phyloP scores from a whole-genome alignment of 805 yeast species.

The Ogataea trehaloabstinens region DNA sequence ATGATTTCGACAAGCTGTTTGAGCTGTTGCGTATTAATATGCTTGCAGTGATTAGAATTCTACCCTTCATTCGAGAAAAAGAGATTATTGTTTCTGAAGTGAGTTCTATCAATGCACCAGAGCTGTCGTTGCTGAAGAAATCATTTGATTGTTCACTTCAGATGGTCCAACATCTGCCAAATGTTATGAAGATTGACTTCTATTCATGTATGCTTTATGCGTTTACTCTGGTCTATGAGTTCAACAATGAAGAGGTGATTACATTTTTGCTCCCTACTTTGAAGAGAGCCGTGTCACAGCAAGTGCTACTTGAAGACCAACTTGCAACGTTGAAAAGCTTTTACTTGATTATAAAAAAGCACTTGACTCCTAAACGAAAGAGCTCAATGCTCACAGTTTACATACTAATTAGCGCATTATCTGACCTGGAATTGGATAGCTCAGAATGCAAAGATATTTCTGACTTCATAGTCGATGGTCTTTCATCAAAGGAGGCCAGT shows the following conservation, averaged over 20 bases:
- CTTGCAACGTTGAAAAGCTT: slow-evolving; percentile 33
- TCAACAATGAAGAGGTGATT: slow-evolving; percentile 38
- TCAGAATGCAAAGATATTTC: slow-evolving; percentile 38
- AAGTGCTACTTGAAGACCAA: slow-evolving; percentile 17
- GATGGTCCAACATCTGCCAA: slow-evolving; percentile 66
- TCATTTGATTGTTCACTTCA: slow-evolving; percentile 52
- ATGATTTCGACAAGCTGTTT: slow-evolving; percentile 74
- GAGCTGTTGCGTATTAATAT: slow-evolving; percentile 73
- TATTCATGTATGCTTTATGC: slow-evolving; percentile 67
- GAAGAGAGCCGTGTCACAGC: slow-evolving; percentile 40
- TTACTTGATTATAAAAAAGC: slow-evolving; percentile 35
- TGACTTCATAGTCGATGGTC: slow-evolving; percentile 33
- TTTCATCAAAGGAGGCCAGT: slow-evolving; percentile 33
- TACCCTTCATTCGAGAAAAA: slow-evolving; percentile 58
- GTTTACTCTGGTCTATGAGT: slow-evolving; percentile 54
- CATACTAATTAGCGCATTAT: slow-evolving; percentile 42
- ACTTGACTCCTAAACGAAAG: slow-evolving; percentile 26
- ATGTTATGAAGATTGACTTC: slow-evolving; percentile 65
- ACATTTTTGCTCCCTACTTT: slow-evolving; percentile 53
- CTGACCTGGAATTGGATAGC: slow-evolving; percentile 30
- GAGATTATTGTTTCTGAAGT: slow-evolving; percentile 31
- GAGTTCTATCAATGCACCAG: slow-evolving; percentile 24
- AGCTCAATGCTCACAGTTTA: slow-evolving; percentile 43
- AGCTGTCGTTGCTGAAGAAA: slow-evolving; percentile 45
- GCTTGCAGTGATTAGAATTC: slow-evolving; percentile 54